Percentiles rank a stretch among this genome's conserved stretches.
Evolutionary conservation across 2,329 filamentous ascomycete genomes (phyloP).

Genomic region (Trichoderma atroviride): DNA sequence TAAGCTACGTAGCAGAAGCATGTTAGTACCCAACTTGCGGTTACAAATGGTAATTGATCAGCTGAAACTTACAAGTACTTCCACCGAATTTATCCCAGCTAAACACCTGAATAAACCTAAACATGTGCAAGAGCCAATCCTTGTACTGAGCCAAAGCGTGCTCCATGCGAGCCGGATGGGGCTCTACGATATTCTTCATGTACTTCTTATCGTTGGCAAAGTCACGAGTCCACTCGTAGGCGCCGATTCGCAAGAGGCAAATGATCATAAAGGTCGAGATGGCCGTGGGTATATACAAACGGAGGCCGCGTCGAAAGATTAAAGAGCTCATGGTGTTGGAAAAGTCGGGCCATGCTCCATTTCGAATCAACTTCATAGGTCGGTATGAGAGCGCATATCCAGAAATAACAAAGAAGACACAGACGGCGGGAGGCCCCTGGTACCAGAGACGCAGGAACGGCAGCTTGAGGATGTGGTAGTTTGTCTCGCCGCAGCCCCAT

Average conservation of each 20-base stretch:
- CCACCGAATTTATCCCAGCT: constrained; percentile 53
- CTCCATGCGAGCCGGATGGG: constrained; percentile 47
- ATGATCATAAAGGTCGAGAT: constrained; percentile 54
- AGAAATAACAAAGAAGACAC: constrained; percentile 64
- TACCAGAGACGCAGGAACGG: constrained; percentile 58
- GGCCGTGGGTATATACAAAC: constrained; percentile 55
- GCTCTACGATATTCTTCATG: constrained; percentile 54
- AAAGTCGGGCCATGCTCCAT: constrained; percentile 44
- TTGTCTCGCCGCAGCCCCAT: constrained; percentile 49
- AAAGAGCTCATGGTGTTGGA: constrained; percentile 52
- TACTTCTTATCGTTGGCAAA: constrained; percentile 49
- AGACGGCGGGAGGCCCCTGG: constrained; percentile 59
- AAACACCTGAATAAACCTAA: constrained; percentile 54
- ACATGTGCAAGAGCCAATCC: constrained; percentile 54
- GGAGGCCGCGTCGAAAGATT: constrained; percentile 54
- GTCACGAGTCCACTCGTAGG: constrained; percentile 52
- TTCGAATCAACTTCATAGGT: constrained; percentile 51
- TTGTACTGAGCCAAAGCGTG: constrained; percentile 45
- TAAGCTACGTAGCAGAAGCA: constrained; percentile 41
- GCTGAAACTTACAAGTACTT: constrained; percentile 43
- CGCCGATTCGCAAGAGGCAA: constrained; percentile 48
- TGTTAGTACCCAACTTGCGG: constrained; percentile 29
- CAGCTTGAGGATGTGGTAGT: constrained; percentile 53
- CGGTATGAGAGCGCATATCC: constrained; percentile 62
- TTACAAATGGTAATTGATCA: neutral